A percentile compares a stretch with the other conserved stretches of the same genome.
phyloP scores from a whole-genome alignment of 768 basidiomycete species.

The Termitomyces sp. region DNA sequence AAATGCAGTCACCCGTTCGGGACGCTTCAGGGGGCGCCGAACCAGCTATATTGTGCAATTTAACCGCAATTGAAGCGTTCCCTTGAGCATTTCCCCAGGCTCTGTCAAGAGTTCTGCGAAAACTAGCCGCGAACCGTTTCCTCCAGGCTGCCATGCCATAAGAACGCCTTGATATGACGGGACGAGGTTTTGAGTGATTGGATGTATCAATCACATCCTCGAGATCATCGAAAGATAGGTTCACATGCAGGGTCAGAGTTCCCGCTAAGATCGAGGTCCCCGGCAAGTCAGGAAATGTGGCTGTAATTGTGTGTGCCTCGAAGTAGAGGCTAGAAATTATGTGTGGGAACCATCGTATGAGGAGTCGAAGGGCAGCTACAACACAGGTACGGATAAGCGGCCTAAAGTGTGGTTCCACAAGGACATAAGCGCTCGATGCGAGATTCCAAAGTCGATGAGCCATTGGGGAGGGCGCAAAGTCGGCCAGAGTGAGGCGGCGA shows the following conservation, averaged over 20 bases:
- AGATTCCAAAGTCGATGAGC: slow-evolving; percentile 33
- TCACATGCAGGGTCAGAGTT: slow-evolving; percentile 45
- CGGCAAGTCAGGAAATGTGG: slow-evolving; percentile 46
- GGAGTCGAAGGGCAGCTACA: slow-evolving; percentile 46
- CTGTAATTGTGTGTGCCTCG: slow-evolving; percentile 50
- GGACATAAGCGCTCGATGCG: slow-evolving; percentile 33
- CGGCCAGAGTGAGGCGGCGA: slow-evolving; percentile 40
- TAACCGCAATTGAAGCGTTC: slow-evolving; percentile 44
- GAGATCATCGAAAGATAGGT: slow-evolving; percentile 49
- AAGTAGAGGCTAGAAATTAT: slow-evolving; percentile 64
- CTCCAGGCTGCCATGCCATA: slow-evolving; percentile 62
- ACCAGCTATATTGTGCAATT: slow-evolving; percentile 40
- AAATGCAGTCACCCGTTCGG: slow-evolving; percentile 23
- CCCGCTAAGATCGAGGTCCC: slow-evolving; percentile 46
- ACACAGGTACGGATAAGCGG: slow-evolving; percentile 54
- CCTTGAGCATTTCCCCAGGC: slow-evolving; percentile 64
- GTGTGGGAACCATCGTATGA: slow-evolving; percentile 62
- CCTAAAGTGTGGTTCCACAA: slow-evolving; percentile 55
- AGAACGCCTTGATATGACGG: slow-evolving; percentile 19
- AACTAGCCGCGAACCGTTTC: slow-evolving; percentile 50
- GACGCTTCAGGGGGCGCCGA: slow-evolving; percentile 19
- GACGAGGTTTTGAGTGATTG: slow-evolving; percentile 14
- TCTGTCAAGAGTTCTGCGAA: slow-evolving; percentile 60
- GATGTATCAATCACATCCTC: slow-evolving; percentile 27
- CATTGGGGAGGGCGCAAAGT: slow-evolving; percentile 40